These are phyloP conservation scores for Verticillium klebahnii DNA, from an alignment of 2,329 filamentous ascomycete genomes.

Conservation along the genomic window DNA sequence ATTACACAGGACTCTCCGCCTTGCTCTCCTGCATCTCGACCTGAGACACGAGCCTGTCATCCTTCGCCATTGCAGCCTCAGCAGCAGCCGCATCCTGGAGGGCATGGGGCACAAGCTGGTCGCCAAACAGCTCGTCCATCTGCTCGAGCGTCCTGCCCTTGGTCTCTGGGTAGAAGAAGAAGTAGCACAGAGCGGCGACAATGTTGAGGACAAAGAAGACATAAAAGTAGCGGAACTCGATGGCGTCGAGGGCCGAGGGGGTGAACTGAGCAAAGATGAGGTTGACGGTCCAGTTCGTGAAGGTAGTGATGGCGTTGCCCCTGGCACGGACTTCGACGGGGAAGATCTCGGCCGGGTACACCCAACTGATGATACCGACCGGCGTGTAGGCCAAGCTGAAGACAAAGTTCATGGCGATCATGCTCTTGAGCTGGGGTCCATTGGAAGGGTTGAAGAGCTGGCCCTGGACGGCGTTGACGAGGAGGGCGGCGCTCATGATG, in stretches of 20 bases:
- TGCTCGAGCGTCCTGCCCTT: slow-evolving; percentile 25
- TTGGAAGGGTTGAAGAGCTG: slow-evolving; percentile 19
- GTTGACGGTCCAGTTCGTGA: slow-evolving; percentile 25
- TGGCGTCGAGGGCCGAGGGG: slow-evolving; percentile 33
- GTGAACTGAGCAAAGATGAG: slow-evolving; percentile 45
- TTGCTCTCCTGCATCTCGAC: too few relatives aligned
- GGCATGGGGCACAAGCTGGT: background rate
- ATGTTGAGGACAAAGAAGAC: slow-evolving; percentile 21
- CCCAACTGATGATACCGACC: slow-evolving; percentile 38
- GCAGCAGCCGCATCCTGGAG: background rate
- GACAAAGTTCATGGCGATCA: slow-evolving; percentile 28
- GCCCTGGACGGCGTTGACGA: slow-evolving; percentile 21
- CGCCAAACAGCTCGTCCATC: slow-evolving; percentile 30
- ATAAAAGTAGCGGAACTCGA: slow-evolving; percentile 41
- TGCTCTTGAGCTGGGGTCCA: slow-evolving; percentile 19
- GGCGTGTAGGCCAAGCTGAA: slow-evolving; percentile 24
- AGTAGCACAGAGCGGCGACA: slow-evolving; percentile 16
- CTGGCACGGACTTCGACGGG: slow-evolving; percentile 26
- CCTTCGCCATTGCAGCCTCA: too few relatives aligned
- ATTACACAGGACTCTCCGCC: too few relatives aligned
- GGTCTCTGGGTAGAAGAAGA: slow-evolving; percentile 25
- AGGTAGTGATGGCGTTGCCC: slow-evolving; percentile 22
- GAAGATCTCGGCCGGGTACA: slow-evolving; percentile 35
- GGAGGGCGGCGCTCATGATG: slow-evolving; percentile 19
- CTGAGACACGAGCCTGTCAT: too few relatives aligned